Evolutionary conservation across 805 yeast genomes (phyloP), one percentile per base, ranked within the genome.

Genomic region (Kuraishia ogatae): DNA sequence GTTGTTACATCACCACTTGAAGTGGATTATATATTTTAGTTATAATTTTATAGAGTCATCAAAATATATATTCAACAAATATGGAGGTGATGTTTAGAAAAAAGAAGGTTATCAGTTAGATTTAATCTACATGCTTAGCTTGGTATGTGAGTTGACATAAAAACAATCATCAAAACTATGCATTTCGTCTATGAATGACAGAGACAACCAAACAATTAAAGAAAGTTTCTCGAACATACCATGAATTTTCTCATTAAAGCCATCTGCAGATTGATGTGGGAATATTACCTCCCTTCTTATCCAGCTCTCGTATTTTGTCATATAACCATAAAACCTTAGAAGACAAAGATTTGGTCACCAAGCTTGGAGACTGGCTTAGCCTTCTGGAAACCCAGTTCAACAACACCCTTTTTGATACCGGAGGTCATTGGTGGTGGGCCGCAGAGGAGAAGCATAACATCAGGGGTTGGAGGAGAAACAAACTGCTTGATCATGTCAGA

Each of bases 391-490:
- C 97, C 97, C 62, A 91, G 77, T 49, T 73, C 73, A 24, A 79
- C 79, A 48, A 93, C 89, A 55, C 85, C 87, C 74, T 83, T 89
- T 77, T 90, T 92, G 69, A 89, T 79, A 57, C 92, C 86, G 57
- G 88, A 79, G 50, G 86, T 83, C 97, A 92, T 88, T 59, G 93
- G 91, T 58, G 96, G 96, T 51, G 97, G 97, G 50, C 97, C 98
- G 73, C 97, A 92, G 55, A 92, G 71, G 66, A 93, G 81, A 62
- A 93, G 76, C 75, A 87, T 87, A 57, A 81, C 74, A 61, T 83
- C 84, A 48, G 71, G 75, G 48, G 82, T 65, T 28, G 89, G 75
- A 54, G 76, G 74, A 50, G 96, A 92, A 63, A 87, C 76, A 64
- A 79, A 75, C 53, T 76, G 73, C 62, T 79, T 77, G 71, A 92